Percentiles rank a stretch among this genome's conserved stretches.
Conservation (phyloP, 1,284 basidiomycete genomes). For the Lignosus rhinocerotis region DNA sequence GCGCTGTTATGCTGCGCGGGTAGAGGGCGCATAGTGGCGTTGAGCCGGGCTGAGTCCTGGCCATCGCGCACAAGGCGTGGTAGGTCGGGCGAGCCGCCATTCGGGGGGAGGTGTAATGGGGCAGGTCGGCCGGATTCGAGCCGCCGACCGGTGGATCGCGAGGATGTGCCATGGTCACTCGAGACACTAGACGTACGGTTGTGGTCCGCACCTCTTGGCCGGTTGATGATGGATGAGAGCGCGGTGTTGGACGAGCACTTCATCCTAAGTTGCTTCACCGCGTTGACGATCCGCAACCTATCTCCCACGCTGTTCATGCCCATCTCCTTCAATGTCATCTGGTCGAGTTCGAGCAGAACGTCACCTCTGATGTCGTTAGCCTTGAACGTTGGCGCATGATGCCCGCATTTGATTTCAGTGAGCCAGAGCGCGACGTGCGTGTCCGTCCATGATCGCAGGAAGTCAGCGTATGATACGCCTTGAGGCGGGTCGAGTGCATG, state of each 20-base stretch:
- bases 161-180: constrained; percentile 21
- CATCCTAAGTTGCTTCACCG: constrained; percentile 77
- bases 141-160: constrained; percentile 33
- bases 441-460: constrained; percentile 70
- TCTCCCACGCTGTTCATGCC: constrained; percentile 88
- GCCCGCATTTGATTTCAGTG: constrained; percentile 68
- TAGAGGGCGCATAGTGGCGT: constrained; percentile 43
- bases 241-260: constrained; percentile 41
- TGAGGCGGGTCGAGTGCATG: constrained; percentile 56
- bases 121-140: constrained; percentile 62
- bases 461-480: constrained; percentile 59
- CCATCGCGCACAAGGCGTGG: constrained; percentile 67
- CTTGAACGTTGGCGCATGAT: constrained; percentile 71
- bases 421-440: constrained; percentile 72
- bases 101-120: constrained; percentile 60
- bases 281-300: constrained; percentile 81
- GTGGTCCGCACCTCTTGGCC: constrained; percentile 26
- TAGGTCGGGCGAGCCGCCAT: constrained; percentile 49
- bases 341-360: constrained; percentile 87
- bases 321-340: constrained; percentile 84
- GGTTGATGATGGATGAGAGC: constrained; percentile 29
- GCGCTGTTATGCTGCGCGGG: constrained; percentile 39
- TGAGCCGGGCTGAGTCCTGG: constrained; percentile 51
- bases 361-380: constrained; percentile 88
- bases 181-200: constrained; percentile 27